A percentile compares a stretch with the other conserved stretches of the same genome.
Evolutionary conservation across 139 green algal species (phyloP).

Genomic region (Monoraphidium neglectum): DNA sequence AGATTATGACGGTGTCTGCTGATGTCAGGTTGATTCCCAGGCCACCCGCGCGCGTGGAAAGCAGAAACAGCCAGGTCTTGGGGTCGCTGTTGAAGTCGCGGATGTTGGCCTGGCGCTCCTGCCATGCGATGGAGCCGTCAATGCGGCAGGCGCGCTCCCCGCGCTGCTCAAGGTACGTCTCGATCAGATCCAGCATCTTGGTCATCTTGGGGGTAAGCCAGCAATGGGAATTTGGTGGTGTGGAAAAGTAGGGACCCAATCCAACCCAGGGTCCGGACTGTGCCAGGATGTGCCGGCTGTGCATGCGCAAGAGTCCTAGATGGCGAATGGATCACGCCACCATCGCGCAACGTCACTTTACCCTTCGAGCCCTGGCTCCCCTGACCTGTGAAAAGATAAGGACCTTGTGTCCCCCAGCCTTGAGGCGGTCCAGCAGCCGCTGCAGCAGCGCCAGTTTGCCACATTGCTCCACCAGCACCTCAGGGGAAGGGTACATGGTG

Average conservation of each 20-base stretch:
- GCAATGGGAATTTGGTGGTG: too few relatives aligned
- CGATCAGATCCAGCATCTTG: slow-evolving; percentile 97
- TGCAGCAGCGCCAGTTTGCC: slow-evolving; percentile 97
- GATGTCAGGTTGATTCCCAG: slow-evolving; percentile 95
- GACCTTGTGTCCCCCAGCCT: slow-evolving; percentile 73
- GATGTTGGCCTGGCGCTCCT: slow-evolving; percentile 66
- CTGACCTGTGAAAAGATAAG: slow-evolving; percentile 96
- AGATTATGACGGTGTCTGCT: slow-evolving; percentile 96
- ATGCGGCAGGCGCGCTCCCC: slow-evolving; percentile 86
- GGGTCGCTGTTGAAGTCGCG: slow-evolving; percentile 84
- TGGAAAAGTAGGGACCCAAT: too few relatives aligned
- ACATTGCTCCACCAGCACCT: slow-evolving; percentile 84
- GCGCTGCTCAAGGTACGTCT: slow-evolving; percentile 85
- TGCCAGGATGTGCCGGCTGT: too few relatives aligned
- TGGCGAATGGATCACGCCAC: too few relatives aligned
- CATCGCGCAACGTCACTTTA: too few relatives aligned
- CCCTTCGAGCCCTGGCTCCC: too few relatives aligned
- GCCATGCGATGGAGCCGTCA: slow-evolving; percentile 81
- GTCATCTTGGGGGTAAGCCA: slow-evolving; percentile 96
- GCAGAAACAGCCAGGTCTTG: slow-evolving; percentile 86
- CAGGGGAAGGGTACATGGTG: slow-evolving; percentile 59
- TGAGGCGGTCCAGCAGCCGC: slow-evolving; percentile 74
- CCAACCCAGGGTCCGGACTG: too few relatives aligned
- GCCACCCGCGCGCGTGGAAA: slow-evolving; percentile 95
- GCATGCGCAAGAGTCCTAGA: too few relatives aligned